These are phyloP conservation scores for Mortierella sp. DNA, from an alignment of 371 early-diverging fungal species.

Conservation along the genomic window DNA sequence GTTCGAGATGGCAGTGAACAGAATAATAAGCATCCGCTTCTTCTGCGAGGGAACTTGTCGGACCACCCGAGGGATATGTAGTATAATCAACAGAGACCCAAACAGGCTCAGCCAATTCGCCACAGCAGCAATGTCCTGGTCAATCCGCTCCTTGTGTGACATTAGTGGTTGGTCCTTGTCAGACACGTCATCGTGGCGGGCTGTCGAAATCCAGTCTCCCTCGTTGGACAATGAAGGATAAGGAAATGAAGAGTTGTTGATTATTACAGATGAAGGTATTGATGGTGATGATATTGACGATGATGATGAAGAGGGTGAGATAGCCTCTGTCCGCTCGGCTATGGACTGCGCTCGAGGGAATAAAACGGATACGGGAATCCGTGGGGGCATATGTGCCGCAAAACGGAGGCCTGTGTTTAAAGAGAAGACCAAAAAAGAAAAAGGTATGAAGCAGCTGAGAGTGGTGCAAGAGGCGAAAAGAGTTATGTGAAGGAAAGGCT, in stretches of 20 bases:
- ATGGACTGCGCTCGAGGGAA: not conserved
- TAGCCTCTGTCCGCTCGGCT: not conserved
- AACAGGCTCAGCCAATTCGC: slow-evolving; percentile 43
- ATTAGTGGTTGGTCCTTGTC: no score
- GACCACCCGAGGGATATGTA: slow-evolving; percentile 27
- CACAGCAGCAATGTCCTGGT: not conserved
- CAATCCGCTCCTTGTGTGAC: not conserved
- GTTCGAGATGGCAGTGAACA: slow-evolving; percentile 49
- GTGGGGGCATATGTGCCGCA: slow-evolving; percentile 7
- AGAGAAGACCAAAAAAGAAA: not conserved
- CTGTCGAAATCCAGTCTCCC: no score
- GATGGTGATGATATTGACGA: not conserved
- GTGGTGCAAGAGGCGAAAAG: no score
- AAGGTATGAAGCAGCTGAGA: not conserved
- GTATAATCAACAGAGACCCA: slow-evolving; percentile 37
- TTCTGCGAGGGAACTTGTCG: slow-evolving; percentile 33
- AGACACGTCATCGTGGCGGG: no score
- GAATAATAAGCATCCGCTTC: slow-evolving; percentile 41
- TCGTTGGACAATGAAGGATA: no score
- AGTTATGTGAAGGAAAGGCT: not conserved
- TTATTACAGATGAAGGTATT: not conserved
- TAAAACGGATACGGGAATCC: not conserved
- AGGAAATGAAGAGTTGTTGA: not conserved
- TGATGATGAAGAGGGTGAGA: not conserved
- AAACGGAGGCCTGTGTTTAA: not conserved